Evolutionary conservation across 345 rosid genomes (phyloP).

Genomic region (Eutrema heterophyllum): DNA sequence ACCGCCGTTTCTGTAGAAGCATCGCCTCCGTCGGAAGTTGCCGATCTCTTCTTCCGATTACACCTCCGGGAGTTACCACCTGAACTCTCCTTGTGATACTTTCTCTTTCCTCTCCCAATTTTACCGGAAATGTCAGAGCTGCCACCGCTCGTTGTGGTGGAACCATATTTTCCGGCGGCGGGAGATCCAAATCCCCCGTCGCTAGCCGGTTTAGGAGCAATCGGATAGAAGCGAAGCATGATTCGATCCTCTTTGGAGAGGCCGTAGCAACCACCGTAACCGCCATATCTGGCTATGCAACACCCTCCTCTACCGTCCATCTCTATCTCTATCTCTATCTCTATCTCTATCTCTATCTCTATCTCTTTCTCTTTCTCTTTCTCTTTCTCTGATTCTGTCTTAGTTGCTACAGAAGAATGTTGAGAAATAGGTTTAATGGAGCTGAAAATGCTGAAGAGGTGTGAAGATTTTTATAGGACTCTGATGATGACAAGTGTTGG

Average conservation of each 20-base stretch:
- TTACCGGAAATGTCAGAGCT: slow-evolving; percentile 24
- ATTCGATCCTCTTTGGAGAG: slow-evolving; percentile 63
- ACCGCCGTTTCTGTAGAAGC: slow-evolving; percentile 15
- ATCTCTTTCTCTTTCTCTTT: no score
- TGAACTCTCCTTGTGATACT: slow-evolving; percentile 19
- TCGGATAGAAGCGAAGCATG: slow-evolving; percentile 80
- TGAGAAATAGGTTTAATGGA: no score
- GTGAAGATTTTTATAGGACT: slow-evolving; percentile 34
- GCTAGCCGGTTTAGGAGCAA: slow-evolving; percentile 68
- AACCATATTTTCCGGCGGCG: not conserved
- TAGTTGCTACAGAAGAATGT: not conserved
- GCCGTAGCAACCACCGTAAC: slow-evolving; percentile 41
- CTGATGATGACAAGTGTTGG: slow-evolving; percentile 45
- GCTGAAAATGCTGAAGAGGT: not conserved
- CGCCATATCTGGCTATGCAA: slow-evolving; percentile 64
- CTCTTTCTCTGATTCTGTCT: no score
- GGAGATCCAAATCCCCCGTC: slow-evolving; percentile 16
- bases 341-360: no score
- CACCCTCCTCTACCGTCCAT: slow-evolving; percentile 72
- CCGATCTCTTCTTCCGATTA: slow-evolving; percentile 27
- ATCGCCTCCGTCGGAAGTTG: slow-evolving; percentile 3
- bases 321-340: not conserved
- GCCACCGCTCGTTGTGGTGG: slow-evolving; percentile 34
- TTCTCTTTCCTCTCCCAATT: slow-evolving; percentile 39
- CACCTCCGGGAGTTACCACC: slow-evolving; percentile 31